A percentile compares a stretch with the other conserved stretches of the same genome.
Conservation (phyloP, 345 rosid genomes). For the Conringia planisiliqua region DNA sequence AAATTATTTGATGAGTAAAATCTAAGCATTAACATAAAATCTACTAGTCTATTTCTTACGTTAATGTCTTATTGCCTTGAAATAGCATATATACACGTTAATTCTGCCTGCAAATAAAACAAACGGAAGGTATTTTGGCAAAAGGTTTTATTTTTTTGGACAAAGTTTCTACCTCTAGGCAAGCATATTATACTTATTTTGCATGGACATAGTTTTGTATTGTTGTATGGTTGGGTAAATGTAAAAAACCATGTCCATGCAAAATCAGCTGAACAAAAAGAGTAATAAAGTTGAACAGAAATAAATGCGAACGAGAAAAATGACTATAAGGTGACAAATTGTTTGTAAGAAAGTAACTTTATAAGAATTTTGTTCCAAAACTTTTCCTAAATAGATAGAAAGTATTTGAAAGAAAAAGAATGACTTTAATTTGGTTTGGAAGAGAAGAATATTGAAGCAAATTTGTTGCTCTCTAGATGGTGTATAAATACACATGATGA, state of each 20-base stretch:
- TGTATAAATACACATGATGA: neutral
- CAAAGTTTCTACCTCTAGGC: neutral
- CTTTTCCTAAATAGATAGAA: neutral
- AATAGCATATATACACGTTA: neutral
- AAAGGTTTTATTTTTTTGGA: neutral
- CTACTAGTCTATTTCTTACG: too few relatives aligned
- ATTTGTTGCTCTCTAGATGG: neutral
- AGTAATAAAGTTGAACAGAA: neutral
- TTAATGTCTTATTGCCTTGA: neutral
- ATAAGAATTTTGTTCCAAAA: neutral
- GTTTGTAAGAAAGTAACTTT: neutral
- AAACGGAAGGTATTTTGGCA: neutral
- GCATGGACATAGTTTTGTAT: neutral
- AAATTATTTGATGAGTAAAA: too few relatives aligned
- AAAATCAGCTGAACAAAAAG: neutral
- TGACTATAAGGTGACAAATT: neutral
- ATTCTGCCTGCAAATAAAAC: neutral
- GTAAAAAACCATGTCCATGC: neutral
- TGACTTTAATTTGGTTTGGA: neutral
- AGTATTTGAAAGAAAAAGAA: neutral
- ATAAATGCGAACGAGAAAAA: neutral
- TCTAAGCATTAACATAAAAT: too few relatives aligned
- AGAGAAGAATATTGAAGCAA: neutral
- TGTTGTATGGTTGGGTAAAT: neutral
- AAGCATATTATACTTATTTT: neutral